These are phyloP conservation scores for Solanum peruvianum DNA, from an alignment of 257 asterid species.

Conservation along the genomic window DNA sequence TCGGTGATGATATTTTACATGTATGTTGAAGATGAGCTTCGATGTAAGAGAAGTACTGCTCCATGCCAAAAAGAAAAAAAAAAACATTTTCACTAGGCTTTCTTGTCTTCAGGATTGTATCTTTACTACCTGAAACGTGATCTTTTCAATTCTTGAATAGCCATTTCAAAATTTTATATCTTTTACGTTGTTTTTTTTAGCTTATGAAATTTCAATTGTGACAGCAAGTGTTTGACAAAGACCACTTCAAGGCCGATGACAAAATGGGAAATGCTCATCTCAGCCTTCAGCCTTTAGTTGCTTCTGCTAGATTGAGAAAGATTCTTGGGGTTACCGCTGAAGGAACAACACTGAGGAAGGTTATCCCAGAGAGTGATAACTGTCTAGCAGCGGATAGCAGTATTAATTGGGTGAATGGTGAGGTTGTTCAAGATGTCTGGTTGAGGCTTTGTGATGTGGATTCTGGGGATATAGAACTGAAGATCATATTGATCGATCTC, in stretches of 20 bases:
- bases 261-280: constrained; percentile 36
- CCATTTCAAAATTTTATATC: neutral
- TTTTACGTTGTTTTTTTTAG: neutral
- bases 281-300: constrained; percentile 31
- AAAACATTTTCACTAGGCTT: neutral
- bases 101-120: neutral
- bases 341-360: constrained; percentile 30
- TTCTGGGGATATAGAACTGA: constrained; percentile 33
- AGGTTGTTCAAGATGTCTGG: constrained; percentile 34
- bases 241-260: constrained; percentile 38
- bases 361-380: constrained; percentile 33
- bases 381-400: constrained; percentile 36
- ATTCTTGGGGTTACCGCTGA: constrained; percentile 21
- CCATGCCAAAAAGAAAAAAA: neutral
- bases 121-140: neutral
- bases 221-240: constrained; percentile 44
- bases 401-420: constrained; percentile 20
- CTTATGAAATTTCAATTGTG: neutral
- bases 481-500: constrained; percentile 19
- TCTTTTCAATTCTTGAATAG: neutral
- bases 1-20: neutral
- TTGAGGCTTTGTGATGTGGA: constrained; percentile 38
- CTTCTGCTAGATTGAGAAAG: constrained; percentile 33
- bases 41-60: neutral
- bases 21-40: neutral